Evolutionary conservation across 1,139 yeast species (phyloP).

Genomic region (Pichia kudriavzevii): DNA sequence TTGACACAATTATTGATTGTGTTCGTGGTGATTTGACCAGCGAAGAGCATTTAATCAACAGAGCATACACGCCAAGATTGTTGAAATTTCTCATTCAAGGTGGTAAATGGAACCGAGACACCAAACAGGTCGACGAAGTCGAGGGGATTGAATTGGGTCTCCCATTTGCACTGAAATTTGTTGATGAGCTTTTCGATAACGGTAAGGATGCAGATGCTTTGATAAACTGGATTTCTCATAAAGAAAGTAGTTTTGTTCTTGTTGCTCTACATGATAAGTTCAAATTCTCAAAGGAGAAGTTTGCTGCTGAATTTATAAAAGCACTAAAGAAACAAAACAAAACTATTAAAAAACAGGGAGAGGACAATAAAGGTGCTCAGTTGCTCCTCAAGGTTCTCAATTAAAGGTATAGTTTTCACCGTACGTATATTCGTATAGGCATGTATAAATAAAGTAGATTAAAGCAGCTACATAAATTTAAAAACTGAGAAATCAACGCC

Average conservation of each 20-base stretch:
- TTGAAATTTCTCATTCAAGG: constrained; percentile 79
- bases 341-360: constrained; percentile 36
- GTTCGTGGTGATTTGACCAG: constrained; percentile 62
- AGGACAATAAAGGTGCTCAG: constrained; percentile 74
- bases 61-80: constrained; percentile 71
- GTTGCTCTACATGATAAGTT: constrained; percentile 59
- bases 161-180: constrained; percentile 50
- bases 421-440: too few relatives aligned
- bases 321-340: constrained; percentile 48
- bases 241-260: constrained; percentile 75
- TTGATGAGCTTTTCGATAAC: constrained; percentile 43
- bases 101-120: constrained; percentile 64
- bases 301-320: constrained; percentile 41
- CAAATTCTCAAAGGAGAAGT: constrained; percentile 27
- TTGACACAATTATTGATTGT: constrained; percentile 50
- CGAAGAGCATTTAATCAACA: constrained; percentile 61
- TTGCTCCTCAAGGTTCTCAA: constrained; percentile 40
- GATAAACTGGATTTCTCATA: constrained; percentile 57
- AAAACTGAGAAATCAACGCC: too few relatives aligned
- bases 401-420: too few relatives aligned
- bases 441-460: too few relatives aligned
- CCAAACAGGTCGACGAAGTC: constrained; percentile 40
- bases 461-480: too few relatives aligned
- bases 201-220: constrained; percentile 42
- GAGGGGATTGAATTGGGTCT: constrained; percentile 47